phyloP scores from a whole-genome alignment of 2,329 filamentous ascomycete species.

The Fusarium chuoi region DNA sequence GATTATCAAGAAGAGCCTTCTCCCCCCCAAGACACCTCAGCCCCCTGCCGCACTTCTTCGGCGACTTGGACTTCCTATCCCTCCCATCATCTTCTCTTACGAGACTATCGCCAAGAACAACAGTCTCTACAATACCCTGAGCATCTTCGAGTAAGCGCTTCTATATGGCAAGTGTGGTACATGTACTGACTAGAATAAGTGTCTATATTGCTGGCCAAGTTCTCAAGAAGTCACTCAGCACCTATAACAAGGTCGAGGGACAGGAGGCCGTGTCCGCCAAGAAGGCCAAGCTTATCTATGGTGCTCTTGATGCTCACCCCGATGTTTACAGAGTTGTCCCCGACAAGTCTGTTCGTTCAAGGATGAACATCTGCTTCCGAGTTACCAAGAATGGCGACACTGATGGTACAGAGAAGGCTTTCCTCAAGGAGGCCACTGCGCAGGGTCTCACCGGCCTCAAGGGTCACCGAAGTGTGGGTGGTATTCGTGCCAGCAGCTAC shows the following conservation, averaged over 20 bases:
- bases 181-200: slow-evolving; percentile 53
- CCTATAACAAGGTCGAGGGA: slow-evolving; percentile 75
- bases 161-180: not conserved
- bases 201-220: slow-evolving; percentile 93
- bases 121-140: slow-evolving; percentile 94
- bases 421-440: slow-evolving; percentile 77
- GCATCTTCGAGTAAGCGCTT: slow-evolving; percentile 79
- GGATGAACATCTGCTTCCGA: slow-evolving; percentile 97
- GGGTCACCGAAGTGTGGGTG: slow-evolving; percentile 80
- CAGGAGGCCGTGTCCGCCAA: slow-evolving; percentile 78
- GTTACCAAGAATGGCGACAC: slow-evolving; percentile 69
- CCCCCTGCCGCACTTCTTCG: slow-evolving; percentile 77
- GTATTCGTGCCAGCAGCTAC: slow-evolving; percentile 86
- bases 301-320: slow-evolving; percentile 77
- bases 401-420: slow-evolving; percentile 79
- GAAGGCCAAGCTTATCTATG: slow-evolving; percentile 83
- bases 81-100: slow-evolving; percentile 84
- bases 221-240: slow-evolving; percentile 76
- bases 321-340: slow-evolving; percentile 82
- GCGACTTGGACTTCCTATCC: slow-evolving; percentile 78
- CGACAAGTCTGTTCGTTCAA: slow-evolving; percentile 77
- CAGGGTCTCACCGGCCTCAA: slow-evolving; percentile 82
- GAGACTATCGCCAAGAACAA: slow-evolving; percentile 91
- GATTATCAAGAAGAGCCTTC: slow-evolving; percentile 82
- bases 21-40: slow-evolving; percentile 73